phyloP scores from a whole-genome alignment of 331 rosid genomes.

The Malus hybrid region DNA sequence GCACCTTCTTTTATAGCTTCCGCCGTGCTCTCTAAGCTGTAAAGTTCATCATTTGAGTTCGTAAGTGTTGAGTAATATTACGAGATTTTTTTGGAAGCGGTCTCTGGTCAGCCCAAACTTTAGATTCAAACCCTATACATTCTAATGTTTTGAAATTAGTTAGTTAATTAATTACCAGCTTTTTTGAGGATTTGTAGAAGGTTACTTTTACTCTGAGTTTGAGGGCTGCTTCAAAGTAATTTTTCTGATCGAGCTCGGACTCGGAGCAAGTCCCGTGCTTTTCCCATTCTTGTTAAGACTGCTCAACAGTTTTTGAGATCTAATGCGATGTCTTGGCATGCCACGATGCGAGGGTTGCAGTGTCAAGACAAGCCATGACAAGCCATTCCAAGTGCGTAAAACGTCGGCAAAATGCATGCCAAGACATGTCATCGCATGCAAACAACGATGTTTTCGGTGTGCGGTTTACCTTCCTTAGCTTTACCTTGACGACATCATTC shows the following conservation, averaged over 20 bases:
- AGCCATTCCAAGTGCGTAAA: too few species aligned
- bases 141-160: not conserved
- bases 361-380: too few species aligned
- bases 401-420: too few species aligned
- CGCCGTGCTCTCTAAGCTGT: slow-evolving; percentile 24
- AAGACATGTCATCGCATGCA: too few species aligned
- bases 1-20: slow-evolving; percentile 42
- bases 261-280: slow-evolving; percentile 81
- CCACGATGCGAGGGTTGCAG: too few species aligned
- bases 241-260: slow-evolving; percentile 54
- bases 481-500: too few species aligned
- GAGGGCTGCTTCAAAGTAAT: slow-evolving; percentile 56
- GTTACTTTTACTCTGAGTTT: slow-evolving; percentile 46
- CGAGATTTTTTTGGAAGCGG: not conserved
- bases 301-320: slow-evolving; percentile 39
- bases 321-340: not conserved
- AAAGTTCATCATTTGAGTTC: slow-evolving; percentile 32
- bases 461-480: too few species aligned
- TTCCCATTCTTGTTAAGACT: slow-evolving; percentile 56
- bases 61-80: too few species aligned
- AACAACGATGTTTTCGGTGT: too few species aligned
- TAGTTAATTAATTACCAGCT: slow-evolving; percentile 32
- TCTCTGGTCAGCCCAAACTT: not conserved
- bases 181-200: slow-evolving; percentile 44
- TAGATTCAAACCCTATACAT: not conserved